Base-by-base conservation (phyloP, 768 basidiomycete species). In the Lentinula aciculospora region DNA sequence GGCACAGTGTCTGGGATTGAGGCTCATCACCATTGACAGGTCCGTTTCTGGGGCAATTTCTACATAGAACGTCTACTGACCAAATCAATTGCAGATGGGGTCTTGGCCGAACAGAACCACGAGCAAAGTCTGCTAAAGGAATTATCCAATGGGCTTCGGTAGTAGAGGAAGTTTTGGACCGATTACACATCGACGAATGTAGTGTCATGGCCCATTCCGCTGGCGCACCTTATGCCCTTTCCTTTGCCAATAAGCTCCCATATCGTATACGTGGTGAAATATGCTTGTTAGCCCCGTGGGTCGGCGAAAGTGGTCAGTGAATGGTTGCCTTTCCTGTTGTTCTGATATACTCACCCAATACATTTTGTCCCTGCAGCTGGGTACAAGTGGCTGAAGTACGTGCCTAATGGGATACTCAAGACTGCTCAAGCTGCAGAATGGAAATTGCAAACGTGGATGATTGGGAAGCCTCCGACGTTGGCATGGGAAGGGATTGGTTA, bases 391-490 rank as follows among this genome's bases (percentile, higher is more conserved):
- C 80, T 99, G 53, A 96, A 94, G 71, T 98, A 94, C 67, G 90
- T 99, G 5, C 96, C 96, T 0, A 92, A 90, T 60, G 86, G 90
- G 28, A 83, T 99, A 37, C 77, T 99, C 61, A 94, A 91, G 75
- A 94, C 94, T 0, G 96, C 94, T 0, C 94, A 96, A 69, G 92
- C 94, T 3, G 96, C 96, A 0, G 96, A 99, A 67, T 98, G 94
- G 94, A 93, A 89, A 70, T 77, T 98, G 45, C 94, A 97, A 66
- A 90, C 92, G 0, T 98, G 95, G 92, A 92, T 92, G 86, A 82
- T 99, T 29, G 97, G 96, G 62, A 98, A 98, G 66, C 92, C 93
- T 17, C 95, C 94, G 9, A 85, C 87, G 1, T 77, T 93, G 40
- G 79, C 88, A 1, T 93, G 86, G 65, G 82, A 91, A 64, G 93